Conservation (phyloP, 352 stramenopile species). For the Phytopythium boreale region DNA sequence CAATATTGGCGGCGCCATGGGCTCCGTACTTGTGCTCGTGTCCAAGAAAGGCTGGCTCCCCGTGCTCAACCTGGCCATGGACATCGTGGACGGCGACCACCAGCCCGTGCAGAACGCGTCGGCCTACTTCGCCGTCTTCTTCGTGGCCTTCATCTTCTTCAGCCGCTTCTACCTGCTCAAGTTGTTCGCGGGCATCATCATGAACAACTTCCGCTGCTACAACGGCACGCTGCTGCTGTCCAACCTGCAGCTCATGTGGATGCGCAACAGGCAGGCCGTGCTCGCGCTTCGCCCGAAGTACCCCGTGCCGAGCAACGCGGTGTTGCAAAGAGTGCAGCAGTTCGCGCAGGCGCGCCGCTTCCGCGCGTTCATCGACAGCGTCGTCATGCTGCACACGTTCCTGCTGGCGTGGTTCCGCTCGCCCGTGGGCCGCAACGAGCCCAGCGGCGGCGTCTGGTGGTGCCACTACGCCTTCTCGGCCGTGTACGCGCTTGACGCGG, state of each 20-base stretch:
- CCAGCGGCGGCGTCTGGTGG: slow-evolving; percentile 51
- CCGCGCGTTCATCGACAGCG: slow-evolving; percentile 52
- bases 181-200: slow-evolving; percentile 78
- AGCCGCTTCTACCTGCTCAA: slow-evolving; percentile 76
- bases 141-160: slow-evolving; percentile 78
- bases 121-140: slow-evolving; percentile 80
- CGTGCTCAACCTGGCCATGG: slow-evolving; percentile 81
- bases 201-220: slow-evolving; percentile 86
- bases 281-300: slow-evolving; percentile 72
- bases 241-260: slow-evolving; percentile 79
- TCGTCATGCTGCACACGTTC: slow-evolving; percentile 69
- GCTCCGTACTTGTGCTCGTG: slow-evolving; percentile 73
- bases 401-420: slow-evolving; percentile 73
- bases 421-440: slow-evolving; percentile 33
- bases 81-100: slow-evolving; percentile 68
- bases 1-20: slow-evolving; percentile 74
- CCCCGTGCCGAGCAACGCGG: slow-evolving; percentile 52
- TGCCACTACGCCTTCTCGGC: slow-evolving; percentile 79
- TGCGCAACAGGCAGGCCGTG: slow-evolving; percentile 62
- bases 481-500: slow-evolving; percentile 73
- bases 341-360: slow-evolving; percentile 70
- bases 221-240: slow-evolving; percentile 76
- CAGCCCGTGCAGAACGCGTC: slow-evolving; percentile 71
- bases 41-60: slow-evolving; percentile 86
- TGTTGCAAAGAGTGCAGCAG: slow-evolving; percentile 54